Percentiles rank a stretch among this genome's conserved stretches.
phyloP scores from a whole-genome alignment of 192 early-diverging fungal species.

The Linderina pennispora region DNA sequence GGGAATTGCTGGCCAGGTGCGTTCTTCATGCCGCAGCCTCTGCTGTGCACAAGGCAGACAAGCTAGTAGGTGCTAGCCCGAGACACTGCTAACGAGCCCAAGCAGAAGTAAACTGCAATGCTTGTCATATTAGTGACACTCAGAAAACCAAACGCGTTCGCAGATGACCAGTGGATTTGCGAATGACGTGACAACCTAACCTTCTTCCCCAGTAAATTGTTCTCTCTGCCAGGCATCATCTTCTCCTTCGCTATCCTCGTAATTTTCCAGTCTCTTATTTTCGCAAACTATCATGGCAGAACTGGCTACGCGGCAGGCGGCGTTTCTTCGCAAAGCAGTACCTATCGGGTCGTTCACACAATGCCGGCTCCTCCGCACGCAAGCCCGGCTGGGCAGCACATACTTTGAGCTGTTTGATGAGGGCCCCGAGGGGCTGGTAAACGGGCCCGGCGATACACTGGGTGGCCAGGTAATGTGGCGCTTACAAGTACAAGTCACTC shows the following conservation, averaged over 20 bases:
- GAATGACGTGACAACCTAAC: too few relatives aligned
- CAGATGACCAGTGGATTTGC: too few relatives aligned
- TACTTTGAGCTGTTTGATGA: conserved; percentile 13
- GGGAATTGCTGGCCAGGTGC: too few relatives aligned
- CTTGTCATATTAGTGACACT: too few relatives aligned
- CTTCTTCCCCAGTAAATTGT: not conserved
- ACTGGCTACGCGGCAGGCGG: too few relatives aligned
- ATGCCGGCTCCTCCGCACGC: conserved; percentile 15
- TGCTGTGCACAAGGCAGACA: too few relatives aligned
- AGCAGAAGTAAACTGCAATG: too few relatives aligned
- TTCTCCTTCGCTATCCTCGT: not conserved
- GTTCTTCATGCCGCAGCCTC: too few relatives aligned
- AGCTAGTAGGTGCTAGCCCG: too few relatives aligned
- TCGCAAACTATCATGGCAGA: not conserved
- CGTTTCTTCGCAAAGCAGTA: not conserved
- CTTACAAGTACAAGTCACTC: not conserved
- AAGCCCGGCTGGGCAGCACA: not conserved
- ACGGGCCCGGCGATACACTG: conserved; percentile 1
- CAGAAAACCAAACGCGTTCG: too few relatives aligned
- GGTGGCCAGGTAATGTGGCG: conserved; percentile 6
- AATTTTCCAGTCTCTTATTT: not conserved
- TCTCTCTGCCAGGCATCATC: not conserved
- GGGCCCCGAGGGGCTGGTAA: not conserved
- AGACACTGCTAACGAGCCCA: too few relatives aligned
- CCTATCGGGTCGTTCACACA: conserved; percentile 12